Evolutionary conservation across 208 protist species (phyloP), one percentile per base, ranked within the genome.

Genomic region (Porcisia hertigi): DNA sequence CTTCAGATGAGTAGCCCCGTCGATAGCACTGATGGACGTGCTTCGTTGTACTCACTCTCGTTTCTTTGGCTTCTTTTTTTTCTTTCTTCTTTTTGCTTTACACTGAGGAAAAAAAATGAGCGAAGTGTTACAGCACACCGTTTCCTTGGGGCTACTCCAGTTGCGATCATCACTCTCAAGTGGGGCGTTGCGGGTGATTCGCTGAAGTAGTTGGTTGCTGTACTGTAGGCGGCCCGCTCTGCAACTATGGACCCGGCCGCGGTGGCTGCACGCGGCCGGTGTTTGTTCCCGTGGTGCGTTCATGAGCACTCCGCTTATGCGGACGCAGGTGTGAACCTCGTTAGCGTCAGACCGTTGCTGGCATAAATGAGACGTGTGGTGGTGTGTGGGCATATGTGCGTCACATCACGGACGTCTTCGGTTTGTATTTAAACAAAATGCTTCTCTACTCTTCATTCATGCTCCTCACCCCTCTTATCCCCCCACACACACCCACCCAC

Each of bases 21-120:
- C 6, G 11, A 3, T 7, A 5, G 12, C 12, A 16, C 59, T 6
- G 4, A 1, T 36, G 11, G 43, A 70, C 45, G 47, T 25, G 49
- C 45, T 18, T 52, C 5, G 16, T 11, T 58, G 3, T 43, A 6
- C 49, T 8, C 59, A 16, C 23, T 57, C 58, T 74, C 39, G 71
- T 52, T n/a, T 36, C 60, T 79, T 80, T 79, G 54, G 20, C 63
- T 75, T 80, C 76, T 71, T 62, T 54, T 47, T 69, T 49, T 63
- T 59, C 76, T 72, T 77, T 76, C 54, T 74, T 58, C 70, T 47
- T 69, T 41, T 43, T 77, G 39, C 75, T 72, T 70, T 75, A 39
- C 36, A 11, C 53, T 55, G 63, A 74, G 71, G 64, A 77, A 73
- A 25, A 64, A 73, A 58, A 54, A 55, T n/a, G 59, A 59, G 53